phyloP scores from a whole-genome alignment of 2,329 filamentous ascomycete genomes.

The Alternaria sp. region DNA sequence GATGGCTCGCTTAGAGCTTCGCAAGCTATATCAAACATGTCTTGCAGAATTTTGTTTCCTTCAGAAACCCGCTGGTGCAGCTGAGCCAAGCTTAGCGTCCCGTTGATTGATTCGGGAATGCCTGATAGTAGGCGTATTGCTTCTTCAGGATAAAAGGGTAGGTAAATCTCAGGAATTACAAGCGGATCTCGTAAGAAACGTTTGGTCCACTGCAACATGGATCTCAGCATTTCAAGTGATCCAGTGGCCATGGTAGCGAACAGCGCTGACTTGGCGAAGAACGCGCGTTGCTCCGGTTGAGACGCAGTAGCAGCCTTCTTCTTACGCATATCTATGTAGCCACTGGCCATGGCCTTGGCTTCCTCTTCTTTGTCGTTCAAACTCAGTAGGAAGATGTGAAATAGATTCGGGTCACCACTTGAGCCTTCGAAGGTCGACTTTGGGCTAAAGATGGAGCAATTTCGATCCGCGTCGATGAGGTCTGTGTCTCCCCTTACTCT shows the following conservation, averaged over 20 bases:
- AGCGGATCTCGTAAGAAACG: slow-evolving; percentile 51
- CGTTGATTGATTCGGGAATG: slow-evolving; percentile 7
- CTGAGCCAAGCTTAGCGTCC: neutral
- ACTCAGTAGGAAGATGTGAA: slow-evolving; percentile 25
- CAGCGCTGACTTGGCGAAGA: slow-evolving; percentile 40
- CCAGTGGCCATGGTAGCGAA: slow-evolving; percentile 46
- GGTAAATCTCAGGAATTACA: slow-evolving; percentile 12
- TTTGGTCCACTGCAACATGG: slow-evolving; percentile 48
- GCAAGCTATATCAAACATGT: slow-evolving; percentile 43
- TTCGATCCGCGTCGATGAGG: slow-evolving; percentile 18
- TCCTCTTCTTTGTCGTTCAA: slow-evolving; percentile 18
- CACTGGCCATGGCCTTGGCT: slow-evolving; percentile 22
- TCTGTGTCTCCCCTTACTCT: slow-evolving; percentile 26
- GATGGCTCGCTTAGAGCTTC: slow-evolving; percentile 46
- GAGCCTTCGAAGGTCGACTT: neutral
- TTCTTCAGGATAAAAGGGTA: neutral
- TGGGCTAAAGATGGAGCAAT: slow-evolving; percentile 16
- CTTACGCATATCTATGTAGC: slow-evolving; percentile 30
- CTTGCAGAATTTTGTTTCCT: slow-evolving; percentile 42
- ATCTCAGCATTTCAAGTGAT: slow-evolving; percentile 40
- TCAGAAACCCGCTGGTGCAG: slow-evolving; percentile 30
- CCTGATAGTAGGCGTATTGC: slow-evolving; percentile 13
- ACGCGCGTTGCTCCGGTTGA: slow-evolving; percentile 41
- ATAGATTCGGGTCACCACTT: slow-evolving; percentile 29
- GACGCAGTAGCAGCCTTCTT: slow-evolving; percentile 32